A percentile compares a stretch with the other conserved stretches of the same genome.
phyloP scores from a whole-genome alignment of 2,329 filamentous ascomycete species.

The Aureobasidium pullulans region DNA sequence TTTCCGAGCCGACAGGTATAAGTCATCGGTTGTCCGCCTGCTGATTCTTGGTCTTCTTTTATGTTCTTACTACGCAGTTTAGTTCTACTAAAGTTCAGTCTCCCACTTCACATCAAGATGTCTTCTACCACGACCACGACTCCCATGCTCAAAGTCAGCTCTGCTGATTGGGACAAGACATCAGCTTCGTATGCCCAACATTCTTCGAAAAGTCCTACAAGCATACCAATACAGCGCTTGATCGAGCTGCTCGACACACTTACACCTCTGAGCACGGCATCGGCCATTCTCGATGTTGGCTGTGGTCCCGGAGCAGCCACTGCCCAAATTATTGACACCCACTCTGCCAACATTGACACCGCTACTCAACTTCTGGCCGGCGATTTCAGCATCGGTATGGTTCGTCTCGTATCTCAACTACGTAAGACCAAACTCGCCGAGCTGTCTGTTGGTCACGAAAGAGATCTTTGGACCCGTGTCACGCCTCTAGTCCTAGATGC shows the following conservation, averaged over 20 bases:
- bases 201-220: background rate
- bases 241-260: constrained; percentile 21
- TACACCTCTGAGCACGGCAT: constrained; percentile 22
- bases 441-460: background rate
- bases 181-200: background rate
- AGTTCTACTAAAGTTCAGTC: background rate
- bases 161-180: background rate
- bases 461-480: constrained; percentile 21
- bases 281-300: constrained; percentile 26
- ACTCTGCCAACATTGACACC: constrained; percentile 18
- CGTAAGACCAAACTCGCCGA: constrained; percentile 8
- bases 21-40: background rate
- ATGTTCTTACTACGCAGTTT: background rate
- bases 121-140: background rate
- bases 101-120: background rate
- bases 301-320: constrained; percentile 26
- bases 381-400: constrained; percentile 27
- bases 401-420: constrained; percentile 18
- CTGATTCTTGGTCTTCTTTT: background rate
- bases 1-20: background rate
- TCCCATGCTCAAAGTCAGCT: background rate
- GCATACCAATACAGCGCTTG: constrained; percentile 19
- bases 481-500: constrained; percentile 22
- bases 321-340: constrained; percentile 19
- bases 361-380: constrained; percentile 19